Percentiles rank a stretch among this genome's conserved stretches.
Evolutionary conservation across 2,329 filamentous ascomycete genomes (phyloP).

Genomic region (Alternaria incomplexa): DNA sequence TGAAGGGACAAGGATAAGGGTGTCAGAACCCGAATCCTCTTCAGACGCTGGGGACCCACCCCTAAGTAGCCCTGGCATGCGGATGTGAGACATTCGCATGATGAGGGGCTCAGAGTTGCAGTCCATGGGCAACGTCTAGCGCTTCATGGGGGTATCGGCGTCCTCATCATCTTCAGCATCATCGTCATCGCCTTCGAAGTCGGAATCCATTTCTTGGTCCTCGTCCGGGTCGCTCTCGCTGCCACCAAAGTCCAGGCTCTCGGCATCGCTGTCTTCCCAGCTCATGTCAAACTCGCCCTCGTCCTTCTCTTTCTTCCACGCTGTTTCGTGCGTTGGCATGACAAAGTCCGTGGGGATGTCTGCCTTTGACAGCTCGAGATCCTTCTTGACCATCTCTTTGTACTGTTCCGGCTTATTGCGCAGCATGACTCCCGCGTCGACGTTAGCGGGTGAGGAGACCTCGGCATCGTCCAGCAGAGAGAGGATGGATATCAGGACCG

Average conservation of each 20-base stretch:
- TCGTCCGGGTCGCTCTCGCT: slow-evolving; percentile 63
- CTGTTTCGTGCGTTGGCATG: slow-evolving; percentile 77
- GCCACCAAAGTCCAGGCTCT: slow-evolving; percentile 70
- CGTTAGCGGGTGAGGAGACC: slow-evolving; percentile 90
- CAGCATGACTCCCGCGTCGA: slow-evolving; percentile 87
- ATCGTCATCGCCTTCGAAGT: slow-evolving; percentile 61
- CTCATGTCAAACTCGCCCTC: slow-evolving; percentile 65
- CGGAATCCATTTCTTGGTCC: slow-evolving; percentile 63
- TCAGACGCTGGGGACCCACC: neutral
- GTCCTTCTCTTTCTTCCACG: slow-evolving; percentile 66
- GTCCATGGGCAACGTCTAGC: neutral
- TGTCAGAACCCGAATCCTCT: neutral
- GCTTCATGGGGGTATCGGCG: slow-evolving; percentile 25
- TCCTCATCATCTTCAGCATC: slow-evolving; percentile 40
- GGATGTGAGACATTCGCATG: neutral
- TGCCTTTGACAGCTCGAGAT: slow-evolving; percentile 74
- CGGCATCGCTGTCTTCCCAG: slow-evolving; percentile 57
- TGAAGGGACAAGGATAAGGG: neutral
- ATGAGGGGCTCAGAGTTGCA: neutral
- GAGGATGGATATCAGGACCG: slow-evolving; percentile 89
- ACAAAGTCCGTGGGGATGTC: slow-evolving; percentile 81
- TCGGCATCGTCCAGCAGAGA: slow-evolving; percentile 93
- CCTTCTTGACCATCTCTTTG: slow-evolving; percentile 69
- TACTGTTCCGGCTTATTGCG: slow-evolving; percentile 75
- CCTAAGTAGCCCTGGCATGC: neutral